Percentiles rank a stretch among this genome's conserved stretches.
These are phyloP conservation scores for Phaseolus lunatus DNA, from an alignment of 306 rosid species.

Conservation along the genomic window DNA sequence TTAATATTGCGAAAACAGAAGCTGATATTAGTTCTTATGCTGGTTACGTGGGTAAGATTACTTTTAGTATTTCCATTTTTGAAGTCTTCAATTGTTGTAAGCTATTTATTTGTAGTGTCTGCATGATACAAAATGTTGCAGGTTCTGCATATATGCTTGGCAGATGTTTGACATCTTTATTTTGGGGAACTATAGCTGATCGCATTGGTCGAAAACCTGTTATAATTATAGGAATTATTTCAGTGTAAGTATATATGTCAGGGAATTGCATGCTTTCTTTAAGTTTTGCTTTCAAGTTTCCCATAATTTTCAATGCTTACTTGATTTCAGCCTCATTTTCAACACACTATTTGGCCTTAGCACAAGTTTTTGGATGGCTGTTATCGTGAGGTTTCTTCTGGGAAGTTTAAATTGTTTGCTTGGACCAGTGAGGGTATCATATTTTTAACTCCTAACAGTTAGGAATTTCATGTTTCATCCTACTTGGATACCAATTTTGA, in stretches of 20 bases:
- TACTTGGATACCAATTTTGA: not conserved
- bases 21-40: constrained; percentile 83
- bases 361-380: constrained; percentile 87
- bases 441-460: not conserved
- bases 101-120: not conserved
- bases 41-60: constrained; percentile 74
- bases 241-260: constrained; percentile 57
- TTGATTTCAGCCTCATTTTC: constrained; percentile 67
- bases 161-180: not conserved
- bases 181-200: constrained; percentile 46
- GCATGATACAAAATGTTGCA: not conserved
- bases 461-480: not conserved
- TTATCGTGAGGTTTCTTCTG: constrained; percentile 44
- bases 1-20: constrained; percentile 72
- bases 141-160: constrained; percentile 5
- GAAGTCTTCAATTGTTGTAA: not conserved
- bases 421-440: constrained; percentile 18
- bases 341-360: constrained; percentile 93
- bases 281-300: not conserved
- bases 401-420: not conserved
- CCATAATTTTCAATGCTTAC: not conserved
- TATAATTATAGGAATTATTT: constrained; percentile 54
- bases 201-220: constrained; percentile 88
- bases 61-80: not conserved
- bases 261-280: constrained; percentile 3